A percentile compares a stretch with the other conserved stretches of the same genome.
Conservation (phyloP, 1,139 yeast species). For the Yamadazyma kanchanaburiensis region DNA sequence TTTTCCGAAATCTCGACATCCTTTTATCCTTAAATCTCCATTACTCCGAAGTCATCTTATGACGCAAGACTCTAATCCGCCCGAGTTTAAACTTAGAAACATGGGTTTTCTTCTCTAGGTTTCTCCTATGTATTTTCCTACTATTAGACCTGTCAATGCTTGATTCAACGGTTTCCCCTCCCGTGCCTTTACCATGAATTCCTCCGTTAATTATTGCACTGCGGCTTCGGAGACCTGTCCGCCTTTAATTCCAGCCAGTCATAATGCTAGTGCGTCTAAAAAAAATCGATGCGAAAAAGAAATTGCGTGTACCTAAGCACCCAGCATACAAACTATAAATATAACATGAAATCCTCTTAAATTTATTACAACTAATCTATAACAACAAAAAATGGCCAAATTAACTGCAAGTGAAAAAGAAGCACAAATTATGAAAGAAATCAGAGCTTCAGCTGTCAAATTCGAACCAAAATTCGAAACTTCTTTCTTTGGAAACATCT, state of each 20-base stretch:
- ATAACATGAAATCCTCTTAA: slow-evolving; percentile 1
- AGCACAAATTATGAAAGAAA: slow-evolving; percentile 47
- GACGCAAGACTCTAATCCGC: no score
- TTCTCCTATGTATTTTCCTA: no score
- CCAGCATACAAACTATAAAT: slow-evolving; percentile 7
- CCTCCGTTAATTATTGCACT: no score
- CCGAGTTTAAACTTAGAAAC: no score
- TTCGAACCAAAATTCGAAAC: slow-evolving; percentile 44
- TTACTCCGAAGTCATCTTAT: no score
- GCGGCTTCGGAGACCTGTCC: background rate
- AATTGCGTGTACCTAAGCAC: slow-evolving; percentile 9
- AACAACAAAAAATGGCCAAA: slow-evolving; percentile 12
- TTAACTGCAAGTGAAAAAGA: slow-evolving; percentile 44
- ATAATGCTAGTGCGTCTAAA: background rate
- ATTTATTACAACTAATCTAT: slow-evolving; percentile 1
- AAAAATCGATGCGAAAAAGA: slow-evolving; percentile 1
- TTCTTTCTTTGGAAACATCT: slow-evolving; percentile 41
- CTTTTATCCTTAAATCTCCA: no score
- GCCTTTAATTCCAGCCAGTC: slow-evolving; percentile 1
- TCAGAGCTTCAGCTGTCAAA: slow-evolving; percentile 32
- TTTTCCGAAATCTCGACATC: no score
- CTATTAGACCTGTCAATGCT: no score
- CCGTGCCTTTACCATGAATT: no score
- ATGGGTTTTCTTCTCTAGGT: no score
- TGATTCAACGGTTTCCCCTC: no score